These are phyloP conservation scores for Tricholoma saponaceum DNA, from an alignment of 768 basidiomycete genomes.

Conservation along the genomic window DNA sequence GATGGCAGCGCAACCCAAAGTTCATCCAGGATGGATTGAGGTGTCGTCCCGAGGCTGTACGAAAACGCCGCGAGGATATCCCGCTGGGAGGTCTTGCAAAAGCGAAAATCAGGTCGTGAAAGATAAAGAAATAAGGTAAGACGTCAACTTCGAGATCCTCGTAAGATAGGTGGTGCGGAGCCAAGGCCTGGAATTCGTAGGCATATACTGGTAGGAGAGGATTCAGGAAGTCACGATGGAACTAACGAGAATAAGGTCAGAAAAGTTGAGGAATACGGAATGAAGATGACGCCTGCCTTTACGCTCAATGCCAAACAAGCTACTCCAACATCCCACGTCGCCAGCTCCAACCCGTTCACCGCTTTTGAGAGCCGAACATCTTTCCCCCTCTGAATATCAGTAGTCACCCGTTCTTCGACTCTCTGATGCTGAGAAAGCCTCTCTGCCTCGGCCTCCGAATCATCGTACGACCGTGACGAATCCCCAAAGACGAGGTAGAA, in stretches of 20 bases:
- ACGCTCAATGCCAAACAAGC: slow-evolving; percentile 57
- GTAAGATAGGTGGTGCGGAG: slow-evolving; percentile 41
- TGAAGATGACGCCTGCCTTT: slow-evolving; percentile 40
- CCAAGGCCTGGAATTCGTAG: slow-evolving; percentile 45
- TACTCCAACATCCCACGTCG: slow-evolving; percentile 57
- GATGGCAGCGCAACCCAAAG: slow-evolving; percentile 54
- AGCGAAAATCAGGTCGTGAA: neutral
- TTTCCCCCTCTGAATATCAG: neutral
- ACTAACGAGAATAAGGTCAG: slow-evolving; percentile 28
- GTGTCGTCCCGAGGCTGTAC: slow-evolving; percentile 48
- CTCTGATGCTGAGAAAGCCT: no score
- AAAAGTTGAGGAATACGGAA: neutral
- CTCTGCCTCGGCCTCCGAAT: neutral
- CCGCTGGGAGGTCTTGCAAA: slow-evolving; percentile 46
- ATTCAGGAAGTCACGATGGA: slow-evolving; percentile 58
- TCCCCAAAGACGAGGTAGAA: slow-evolving; percentile 35
- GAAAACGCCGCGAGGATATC: slow-evolving; percentile 46
- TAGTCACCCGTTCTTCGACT: no score
- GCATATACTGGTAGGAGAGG: slow-evolving; percentile 53
- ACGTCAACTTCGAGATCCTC: slow-evolving; percentile 50
- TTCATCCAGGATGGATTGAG: slow-evolving; percentile 55
- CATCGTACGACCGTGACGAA: neutral
- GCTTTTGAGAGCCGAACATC: neutral
- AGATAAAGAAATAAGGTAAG: neutral
- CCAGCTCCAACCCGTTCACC: slow-evolving; percentile 26